Percentiles rank a stretch among this genome's conserved stretches.
Conservation (phyloP, 306 rosid genomes). For the Spatholobus suberectus region DNA sequence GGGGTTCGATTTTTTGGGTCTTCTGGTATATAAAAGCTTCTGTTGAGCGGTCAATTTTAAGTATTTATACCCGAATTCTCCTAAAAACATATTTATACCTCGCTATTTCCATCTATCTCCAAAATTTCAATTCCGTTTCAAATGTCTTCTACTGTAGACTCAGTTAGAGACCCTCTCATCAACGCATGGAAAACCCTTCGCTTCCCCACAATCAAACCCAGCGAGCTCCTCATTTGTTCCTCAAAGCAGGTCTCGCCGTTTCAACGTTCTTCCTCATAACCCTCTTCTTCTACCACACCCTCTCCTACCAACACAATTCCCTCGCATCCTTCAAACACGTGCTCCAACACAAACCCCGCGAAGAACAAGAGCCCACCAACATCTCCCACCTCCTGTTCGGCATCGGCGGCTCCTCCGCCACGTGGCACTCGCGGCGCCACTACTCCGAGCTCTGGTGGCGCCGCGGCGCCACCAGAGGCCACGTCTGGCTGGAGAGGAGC, state of each 20-base stretch:
- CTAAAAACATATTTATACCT: too few relatives aligned
- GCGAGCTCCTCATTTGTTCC: slow-evolving; percentile 27
- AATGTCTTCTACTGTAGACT: slow-evolving; percentile 32
- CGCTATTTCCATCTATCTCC: background rate
- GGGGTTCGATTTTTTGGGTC: too few relatives aligned
- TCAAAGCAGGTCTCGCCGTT: slow-evolving; percentile 42
- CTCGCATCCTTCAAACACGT: background rate
- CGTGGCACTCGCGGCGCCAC: slow-evolving; percentile 58
- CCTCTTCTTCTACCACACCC: slow-evolving; percentile 45
- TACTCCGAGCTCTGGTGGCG: slow-evolving; percentile 76
- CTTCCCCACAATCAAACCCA: slow-evolving; percentile 37
- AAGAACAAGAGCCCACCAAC: slow-evolving; percentile 43
- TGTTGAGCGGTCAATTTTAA: too few relatives aligned
- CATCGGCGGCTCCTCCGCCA: slow-evolving; percentile 57
- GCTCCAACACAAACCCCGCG: background rate
- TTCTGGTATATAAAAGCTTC: too few relatives aligned
- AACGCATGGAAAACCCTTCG: slow-evolving; percentile 46
- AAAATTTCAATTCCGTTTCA: background rate
- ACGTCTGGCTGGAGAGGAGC: slow-evolving; percentile 65
- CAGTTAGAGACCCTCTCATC: slow-evolving; percentile 40
- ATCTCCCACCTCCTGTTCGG: slow-evolving; percentile 73
- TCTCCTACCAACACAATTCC: slow-evolving; percentile 24
- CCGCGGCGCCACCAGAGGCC: slow-evolving; percentile 55
- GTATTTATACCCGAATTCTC: too few relatives aligned
- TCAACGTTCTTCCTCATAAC: slow-evolving; percentile 44